phyloP scores from a whole-genome alignment of 1,284 basidiomycete genomes.

The Melampsora americana region DNA sequence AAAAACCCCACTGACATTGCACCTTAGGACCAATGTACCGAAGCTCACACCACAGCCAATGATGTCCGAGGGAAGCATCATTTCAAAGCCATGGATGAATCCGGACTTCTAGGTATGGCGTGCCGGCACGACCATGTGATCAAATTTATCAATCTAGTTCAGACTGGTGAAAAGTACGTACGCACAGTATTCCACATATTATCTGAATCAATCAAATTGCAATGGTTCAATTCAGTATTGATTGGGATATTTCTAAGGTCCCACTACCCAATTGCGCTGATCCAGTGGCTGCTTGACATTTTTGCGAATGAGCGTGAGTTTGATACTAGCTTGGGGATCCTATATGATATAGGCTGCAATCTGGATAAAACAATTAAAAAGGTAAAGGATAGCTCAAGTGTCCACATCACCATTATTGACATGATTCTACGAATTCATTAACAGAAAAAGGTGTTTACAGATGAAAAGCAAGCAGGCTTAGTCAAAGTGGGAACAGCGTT shows the following conservation, averaged over 20 bases:
- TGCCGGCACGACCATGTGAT: not conserved
- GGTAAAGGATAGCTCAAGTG: not conserved
- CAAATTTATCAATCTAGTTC: not conserved
- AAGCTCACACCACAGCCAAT: conserved; percentile 11
- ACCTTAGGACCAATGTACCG: not conserved
- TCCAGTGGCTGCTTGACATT: not conserved
- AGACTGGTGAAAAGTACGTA: too few relatives aligned
- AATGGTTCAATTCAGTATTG: too few relatives aligned
- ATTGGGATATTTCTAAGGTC: too few relatives aligned
- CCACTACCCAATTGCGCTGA: not conserved
- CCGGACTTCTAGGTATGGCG: too few relatives aligned
- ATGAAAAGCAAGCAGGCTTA: not conserved
- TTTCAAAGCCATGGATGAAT: conserved; percentile 3
- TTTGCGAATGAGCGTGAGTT: not conserved
- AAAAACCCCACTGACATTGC: not conserved
- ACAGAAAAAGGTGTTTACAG: not conserved
- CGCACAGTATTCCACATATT: too few relatives aligned
- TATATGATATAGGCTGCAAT: conserved; percentile 13
- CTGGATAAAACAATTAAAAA: conserved; percentile 16
- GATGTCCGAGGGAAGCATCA: not conserved
- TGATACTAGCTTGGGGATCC: too few relatives aligned
- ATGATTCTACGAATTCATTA: not conserved
- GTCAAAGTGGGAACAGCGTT: not conserved
- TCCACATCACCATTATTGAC: not conserved
- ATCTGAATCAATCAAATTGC: too few relatives aligned